A percentile compares a stretch with the other conserved stretches of the same genome.
phyloP scores from a whole-genome alignment of 169 alveolate species.

The Plasmodium malariae region DNA sequence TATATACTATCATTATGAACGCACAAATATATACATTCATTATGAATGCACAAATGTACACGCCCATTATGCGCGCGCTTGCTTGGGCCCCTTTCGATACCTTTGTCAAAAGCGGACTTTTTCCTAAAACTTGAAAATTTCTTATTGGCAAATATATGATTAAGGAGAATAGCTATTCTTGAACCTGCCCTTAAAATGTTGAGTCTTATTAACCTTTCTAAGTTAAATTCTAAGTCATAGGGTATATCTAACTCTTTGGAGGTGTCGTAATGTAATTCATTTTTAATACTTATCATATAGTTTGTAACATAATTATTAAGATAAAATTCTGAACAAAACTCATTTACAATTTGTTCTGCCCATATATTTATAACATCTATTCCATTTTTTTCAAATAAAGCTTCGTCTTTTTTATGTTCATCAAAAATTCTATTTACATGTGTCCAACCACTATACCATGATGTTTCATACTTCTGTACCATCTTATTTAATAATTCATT shows the following conservation, averaged over 20 bases:
- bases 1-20: neutral
- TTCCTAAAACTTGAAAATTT: conserved; percentile 54
- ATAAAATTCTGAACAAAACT: conserved; percentile 80
- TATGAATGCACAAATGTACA: too few relatives aligned
- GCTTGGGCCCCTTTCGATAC: too few relatives aligned
- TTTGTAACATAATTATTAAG: conserved; percentile 70
- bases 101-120: conserved; percentile 54
- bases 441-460: conserved; percentile 93
- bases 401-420: conserved; percentile 85
- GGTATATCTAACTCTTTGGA: conserved; percentile 77
- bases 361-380: conserved; percentile 83
- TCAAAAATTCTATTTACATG: conserved; percentile 86
- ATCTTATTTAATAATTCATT: conserved; percentile 39
- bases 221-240: conserved; percentile 73
- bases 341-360: conserved; percentile 85
- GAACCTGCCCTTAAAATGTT: conserved; percentile 91
- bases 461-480: conserved; percentile 69
- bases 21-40: neutral
- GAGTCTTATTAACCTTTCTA: conserved; percentile 78
- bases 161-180: conserved; percentile 85
- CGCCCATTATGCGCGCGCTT: too few relatives aligned
- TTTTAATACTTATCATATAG: conserved; percentile 17
- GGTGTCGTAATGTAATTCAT: conserved; percentile 57
- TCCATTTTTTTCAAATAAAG: conserved; percentile 81
- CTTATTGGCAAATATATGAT: conserved; percentile 84